phyloP scores from a whole-genome alignment of 1,284 basidiomycete species.

The Ceratobasidium sp. region DNA sequence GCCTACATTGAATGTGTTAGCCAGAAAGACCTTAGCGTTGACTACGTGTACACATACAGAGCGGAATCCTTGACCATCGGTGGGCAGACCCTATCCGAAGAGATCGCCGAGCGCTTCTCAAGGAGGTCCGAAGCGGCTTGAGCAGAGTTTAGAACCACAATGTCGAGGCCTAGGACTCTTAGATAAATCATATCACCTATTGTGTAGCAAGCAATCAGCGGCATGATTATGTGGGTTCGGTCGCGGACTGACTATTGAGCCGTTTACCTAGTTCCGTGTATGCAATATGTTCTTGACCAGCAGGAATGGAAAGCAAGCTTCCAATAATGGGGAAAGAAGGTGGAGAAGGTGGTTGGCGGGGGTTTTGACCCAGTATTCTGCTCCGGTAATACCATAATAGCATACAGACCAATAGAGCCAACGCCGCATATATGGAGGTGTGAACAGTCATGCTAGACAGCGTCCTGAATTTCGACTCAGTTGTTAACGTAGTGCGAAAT shows the following conservation, averaged over 20 bases:
- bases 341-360: constrained; percentile 23
- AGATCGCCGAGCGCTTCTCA: constrained; percentile 53
- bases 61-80: neutral
- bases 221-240: neutral
- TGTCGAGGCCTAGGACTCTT: constrained; percentile 54
- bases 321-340: constrained; percentile 10
- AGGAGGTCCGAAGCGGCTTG: constrained; percentile 54
- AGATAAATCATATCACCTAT: constrained; percentile 57
- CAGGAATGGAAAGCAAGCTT: constrained; percentile 16
- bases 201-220: neutral
- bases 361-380: neutral
- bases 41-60: neutral
- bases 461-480: too few relatives aligned
- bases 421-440: too few relatives aligned
- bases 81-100: constrained; percentile 51
- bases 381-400: neutral
- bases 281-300: neutral
- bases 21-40: too few relatives aligned
- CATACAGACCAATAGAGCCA: neutral
- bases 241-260: neutral
- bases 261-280: constrained; percentile 7
- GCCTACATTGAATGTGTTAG: too few relatives aligned
- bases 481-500: too few relatives aligned
- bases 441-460: too few relatives aligned
- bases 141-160: constrained; percentile 57